Percentiles rank a stretch among this genome's conserved stretches.
Evolutionary conservation across 495 filamentous ascomycete species (phyloP).

Genomic region (Podospora australis): DNA sequence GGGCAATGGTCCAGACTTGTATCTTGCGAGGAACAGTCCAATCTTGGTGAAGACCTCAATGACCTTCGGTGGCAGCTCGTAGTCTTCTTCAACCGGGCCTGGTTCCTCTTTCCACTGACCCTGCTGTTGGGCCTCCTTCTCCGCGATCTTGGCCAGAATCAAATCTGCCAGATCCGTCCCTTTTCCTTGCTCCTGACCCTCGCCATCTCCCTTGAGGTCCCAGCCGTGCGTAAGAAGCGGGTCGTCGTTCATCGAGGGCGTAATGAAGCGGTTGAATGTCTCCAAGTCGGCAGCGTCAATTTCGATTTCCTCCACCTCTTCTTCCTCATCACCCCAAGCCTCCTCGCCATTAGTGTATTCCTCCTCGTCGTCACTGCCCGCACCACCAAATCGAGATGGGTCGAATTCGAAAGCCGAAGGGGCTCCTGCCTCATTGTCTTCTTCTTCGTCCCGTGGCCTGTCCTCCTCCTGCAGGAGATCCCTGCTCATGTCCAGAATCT

Average conservation of each 20-base stretch:
- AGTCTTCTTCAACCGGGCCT: slow-evolving; percentile 61
- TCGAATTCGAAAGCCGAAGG: slow-evolving; percentile 41
- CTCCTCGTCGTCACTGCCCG: slow-evolving; percentile 28
- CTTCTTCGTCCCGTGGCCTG: slow-evolving; percentile 15
- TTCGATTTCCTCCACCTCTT: slow-evolving; percentile 69
- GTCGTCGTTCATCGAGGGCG: slow-evolving; percentile 46
- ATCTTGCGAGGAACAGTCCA: slow-evolving; percentile 80
- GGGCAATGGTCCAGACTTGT: slow-evolving; percentile 89
- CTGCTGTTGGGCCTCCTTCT: slow-evolving; percentile 68
- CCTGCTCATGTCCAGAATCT: slow-evolving; percentile 81
- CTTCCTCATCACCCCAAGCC: slow-evolving; percentile 64
- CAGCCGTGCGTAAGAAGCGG: slow-evolving; percentile 45
- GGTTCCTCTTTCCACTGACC: slow-evolving; percentile 21
- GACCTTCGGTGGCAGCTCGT: slow-evolving; percentile 81
- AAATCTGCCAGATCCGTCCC: slow-evolving; percentile 83
- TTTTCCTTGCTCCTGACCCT: slow-evolving; percentile 43
- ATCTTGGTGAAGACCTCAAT: slow-evolving; percentile 91
- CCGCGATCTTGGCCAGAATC: slow-evolving; percentile 89
- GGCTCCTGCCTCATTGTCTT: slow-evolving; percentile 2
- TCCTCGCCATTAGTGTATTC: slow-evolving; percentile 52
- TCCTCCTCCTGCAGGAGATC: slow-evolving; percentile 71
- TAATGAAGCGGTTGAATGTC: slow-evolving; percentile 85
- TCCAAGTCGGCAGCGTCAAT: slow-evolving; percentile 85
- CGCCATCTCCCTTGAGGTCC: slow-evolving; percentile 34
- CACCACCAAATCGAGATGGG: slow-evolving; percentile 28